These are phyloP conservation scores for Acacia acuminata DNA, from an alignment of 306 rosid genomes.

Conservation along the genomic window DNA sequence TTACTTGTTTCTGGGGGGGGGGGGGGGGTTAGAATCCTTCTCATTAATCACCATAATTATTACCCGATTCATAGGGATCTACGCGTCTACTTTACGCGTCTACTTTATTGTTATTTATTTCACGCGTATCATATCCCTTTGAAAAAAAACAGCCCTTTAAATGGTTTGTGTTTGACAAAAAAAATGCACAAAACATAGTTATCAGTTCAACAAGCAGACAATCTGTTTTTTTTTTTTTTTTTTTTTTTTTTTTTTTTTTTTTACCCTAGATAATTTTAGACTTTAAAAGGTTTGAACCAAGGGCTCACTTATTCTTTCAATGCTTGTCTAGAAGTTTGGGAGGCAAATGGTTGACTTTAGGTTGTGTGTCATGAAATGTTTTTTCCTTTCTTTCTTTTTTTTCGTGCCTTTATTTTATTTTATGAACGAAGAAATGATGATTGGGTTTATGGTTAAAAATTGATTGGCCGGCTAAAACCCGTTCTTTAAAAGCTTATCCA, in stretches of 20 bases:
- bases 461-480: background rate
- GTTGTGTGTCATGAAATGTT: background rate
- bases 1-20: background rate
- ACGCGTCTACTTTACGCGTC: too few relatives aligned
- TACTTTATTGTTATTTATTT: too few relatives aligned
- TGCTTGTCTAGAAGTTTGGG: background rate
- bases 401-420: background rate
- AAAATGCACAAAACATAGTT: background rate
- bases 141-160: background rate
- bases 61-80: too few relatives aligned
- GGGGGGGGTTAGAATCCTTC: too few relatives aligned
- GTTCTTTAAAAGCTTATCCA: background rate
- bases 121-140: too few relatives aligned
- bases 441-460: background rate
- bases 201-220: constrained; percentile 1
- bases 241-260: background rate
- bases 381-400: too few relatives aligned
- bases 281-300: background rate
- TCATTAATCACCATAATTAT: too few relatives aligned
- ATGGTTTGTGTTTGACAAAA: background rate
- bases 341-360: background rate
- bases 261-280: background rate
- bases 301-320: background rate
- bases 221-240: too few relatives aligned
- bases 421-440: background rate